Base-by-base conservation (phyloP, 1,139 yeast genomes). In the Debaryomyces psychrophilus region DNA sequence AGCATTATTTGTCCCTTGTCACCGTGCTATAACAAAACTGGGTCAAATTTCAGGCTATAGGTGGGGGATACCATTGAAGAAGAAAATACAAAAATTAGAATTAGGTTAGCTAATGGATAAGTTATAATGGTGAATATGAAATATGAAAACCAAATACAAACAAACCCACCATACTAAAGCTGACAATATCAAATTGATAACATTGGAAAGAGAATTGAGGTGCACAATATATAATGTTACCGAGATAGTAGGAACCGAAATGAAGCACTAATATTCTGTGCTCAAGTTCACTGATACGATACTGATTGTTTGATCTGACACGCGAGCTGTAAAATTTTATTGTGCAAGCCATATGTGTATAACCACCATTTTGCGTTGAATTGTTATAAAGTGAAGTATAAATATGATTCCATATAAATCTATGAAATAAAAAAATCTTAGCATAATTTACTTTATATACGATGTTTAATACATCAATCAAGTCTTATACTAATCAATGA, bases 1-100 rank as follows among this genome's bases (percentile, higher is more conserved):
- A 23, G 65, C 68, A 2, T 33, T 61, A 22, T 38, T 63, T 3
- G 50, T 64, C 2, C 68, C 68, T 2, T 63, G 68, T 44, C 68
- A 64, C 42, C 49, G 68, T 12, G 67, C 59, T 14, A 40, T 59
- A 18, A 53, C 56, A 15, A 55, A 50, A 23, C 50, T 41, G 23
- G 53, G 56, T 20, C 53, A 52, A 37, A 48, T 60, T 2, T 55
- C 59, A 20, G 68, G 68, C 2, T 64, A 62, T 47, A 50, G 61
- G 25, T 62, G 55, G 50, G 68, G 68, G 1, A 43, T 45, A 15
- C 52, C 52, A 2, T 45, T 60, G 15, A 64, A 64, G 40, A 39
- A 43, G 31, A 45, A 42, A 9, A 17, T 57, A 22, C 37, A 56
- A 18, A 40, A 47, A 15, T 44, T 44, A 5, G 60, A 55, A 44